These are phyloP conservation scores for Alternaria tenuissima DNA, from an alignment of 2,329 filamentous ascomycete genomes.

Conservation along the genomic window DNA sequence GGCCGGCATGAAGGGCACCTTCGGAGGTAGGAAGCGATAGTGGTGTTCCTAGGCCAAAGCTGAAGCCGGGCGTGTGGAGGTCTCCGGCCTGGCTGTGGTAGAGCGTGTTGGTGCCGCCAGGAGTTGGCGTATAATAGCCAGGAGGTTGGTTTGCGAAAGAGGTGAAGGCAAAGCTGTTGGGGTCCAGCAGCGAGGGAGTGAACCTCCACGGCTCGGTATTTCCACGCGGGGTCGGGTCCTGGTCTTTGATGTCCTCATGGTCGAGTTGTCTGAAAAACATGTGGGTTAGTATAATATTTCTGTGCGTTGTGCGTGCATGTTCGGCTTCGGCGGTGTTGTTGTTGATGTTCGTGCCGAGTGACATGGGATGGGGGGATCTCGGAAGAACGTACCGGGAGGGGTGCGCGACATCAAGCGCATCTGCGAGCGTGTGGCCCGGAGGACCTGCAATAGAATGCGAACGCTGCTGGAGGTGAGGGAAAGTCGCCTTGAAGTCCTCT, in stretches of 20 bases:
- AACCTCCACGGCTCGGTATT: constrained; percentile 85
- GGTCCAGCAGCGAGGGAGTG: constrained; percentile 87
- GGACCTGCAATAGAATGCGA: constrained; percentile 54
- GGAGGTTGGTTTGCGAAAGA: constrained; percentile 80
- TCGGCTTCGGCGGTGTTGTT: not conserved
- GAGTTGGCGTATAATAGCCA: constrained; percentile 88
- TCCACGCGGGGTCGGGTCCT: constrained; percentile 82
- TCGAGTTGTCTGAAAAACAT: constrained; percentile 51
- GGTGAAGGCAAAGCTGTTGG: constrained; percentile 81
- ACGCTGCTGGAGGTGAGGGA: constrained; percentile 70
- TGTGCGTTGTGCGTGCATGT: not conserved
- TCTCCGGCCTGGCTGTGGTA: constrained; percentile 87
- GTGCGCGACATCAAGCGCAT: constrained; percentile 58
- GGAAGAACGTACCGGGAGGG: constrained; percentile 53
- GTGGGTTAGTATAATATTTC: constrained; percentile 2
- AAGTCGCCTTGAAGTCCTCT: constrained; percentile 82
- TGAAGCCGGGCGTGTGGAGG: constrained; percentile 81
- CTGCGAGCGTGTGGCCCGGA: constrained; percentile 57
- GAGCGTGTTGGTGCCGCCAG: constrained; percentile 78
- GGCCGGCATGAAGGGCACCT: constrained; percentile 67
- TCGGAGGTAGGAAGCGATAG: constrained; percentile 80
- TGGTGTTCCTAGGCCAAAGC: constrained; percentile 79
- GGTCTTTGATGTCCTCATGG: constrained; percentile 69
- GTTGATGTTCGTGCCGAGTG: constrained; percentile 14
- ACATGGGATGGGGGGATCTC: constrained; percentile 12